Conservation (phyloP, 352 stramenopile species). For the Phytopythium litorale region DNA sequence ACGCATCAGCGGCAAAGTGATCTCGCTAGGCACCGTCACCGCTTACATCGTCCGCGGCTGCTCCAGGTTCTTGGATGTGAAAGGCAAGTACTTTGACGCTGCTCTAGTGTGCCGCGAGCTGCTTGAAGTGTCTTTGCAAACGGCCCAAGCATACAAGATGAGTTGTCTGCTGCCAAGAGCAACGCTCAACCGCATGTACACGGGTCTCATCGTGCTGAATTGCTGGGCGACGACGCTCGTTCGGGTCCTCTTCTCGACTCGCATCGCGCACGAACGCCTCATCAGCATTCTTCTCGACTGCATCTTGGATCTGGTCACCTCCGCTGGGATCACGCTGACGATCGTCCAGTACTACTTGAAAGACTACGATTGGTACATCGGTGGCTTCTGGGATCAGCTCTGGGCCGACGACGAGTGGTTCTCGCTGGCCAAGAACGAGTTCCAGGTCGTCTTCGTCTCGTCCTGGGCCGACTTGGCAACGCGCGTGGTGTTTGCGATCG, state of each 20-base stretch:
- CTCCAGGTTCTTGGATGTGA: conserved; percentile 12
- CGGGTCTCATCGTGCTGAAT: conserved; percentile 19
- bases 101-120: conserved; percentile 18
- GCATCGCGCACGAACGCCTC: conserved; percentile 19
- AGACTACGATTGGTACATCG: conserved; percentile 12
- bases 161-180: conserved; percentile 17
- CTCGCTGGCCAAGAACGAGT: conserved; percentile 17
- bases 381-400: conserved; percentile 14
- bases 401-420: conserved; percentile 33
- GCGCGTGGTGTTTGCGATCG: conserved; percentile 15
- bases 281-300: conserved; percentile 24
- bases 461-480: conserved; percentile 24
- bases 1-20: background rate
- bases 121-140: conserved; percentile 24
- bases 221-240: conserved; percentile 24
- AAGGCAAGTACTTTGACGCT: conserved; percentile 16
- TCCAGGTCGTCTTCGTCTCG: conserved; percentile 24
- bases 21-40: background rate
- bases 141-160: conserved; percentile 30
- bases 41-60: background rate
- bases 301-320: conserved; percentile 26
- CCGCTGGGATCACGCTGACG: conserved; percentile 17
- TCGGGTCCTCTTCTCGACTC: conserved; percentile 10
- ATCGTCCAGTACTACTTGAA: conserved; percentile 16
- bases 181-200: conserved; percentile 23